These are phyloP conservation scores for Recurvomyces mirabilis DNA, from an alignment of 495 filamentous ascomycete genomes.

Conservation along the genomic window DNA sequence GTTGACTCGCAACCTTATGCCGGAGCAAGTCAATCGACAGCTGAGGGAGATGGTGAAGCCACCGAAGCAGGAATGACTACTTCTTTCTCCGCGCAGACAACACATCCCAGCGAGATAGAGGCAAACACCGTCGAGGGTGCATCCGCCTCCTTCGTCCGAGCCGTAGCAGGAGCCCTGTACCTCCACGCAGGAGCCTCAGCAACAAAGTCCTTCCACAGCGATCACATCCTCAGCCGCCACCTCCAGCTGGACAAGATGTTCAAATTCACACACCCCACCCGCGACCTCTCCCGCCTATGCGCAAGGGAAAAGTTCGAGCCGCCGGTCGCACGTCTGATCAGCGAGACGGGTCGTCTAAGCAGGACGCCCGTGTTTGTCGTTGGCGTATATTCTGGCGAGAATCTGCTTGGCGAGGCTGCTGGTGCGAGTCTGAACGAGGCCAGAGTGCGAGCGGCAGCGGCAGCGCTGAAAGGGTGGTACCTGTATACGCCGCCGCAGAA, in stretches of 20 bases:
- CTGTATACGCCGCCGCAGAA: constrained; percentile 65
- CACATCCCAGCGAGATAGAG: neutral
- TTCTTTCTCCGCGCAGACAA: neutral
- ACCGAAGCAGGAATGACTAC: neutral
- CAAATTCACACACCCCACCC: constrained; percentile 66
- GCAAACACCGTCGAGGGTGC: constrained; percentile 27
- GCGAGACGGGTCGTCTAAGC: constrained; percentile 74
- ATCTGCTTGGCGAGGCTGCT: constrained; percentile 79
- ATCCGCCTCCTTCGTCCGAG: constrained; percentile 60
- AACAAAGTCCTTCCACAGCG: constrained; percentile 66
- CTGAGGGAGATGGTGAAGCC: constrained; percentile 5
- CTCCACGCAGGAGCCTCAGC: constrained; percentile 59
- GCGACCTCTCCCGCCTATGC: constrained; percentile 70
- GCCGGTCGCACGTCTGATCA: constrained; percentile 74
- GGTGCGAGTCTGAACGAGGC: constrained; percentile 66
- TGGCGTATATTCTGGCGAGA: constrained; percentile 76
- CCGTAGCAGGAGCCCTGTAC: constrained; percentile 74
- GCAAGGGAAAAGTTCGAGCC: constrained; percentile 77
- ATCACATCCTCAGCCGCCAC: constrained; percentile 70
- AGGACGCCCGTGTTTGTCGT: constrained; percentile 87
- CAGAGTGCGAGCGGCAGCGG: constrained; percentile 63
- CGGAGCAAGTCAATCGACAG: constrained; percentile 9
- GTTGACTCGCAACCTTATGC: constrained; percentile 9
- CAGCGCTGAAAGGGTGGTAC: constrained; percentile 87
- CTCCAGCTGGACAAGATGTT: constrained; percentile 69